Base-by-base conservation (phyloP, 2,329 filamentous ascomycete genomes). In the Colletotrichum theobromicola region DNA sequence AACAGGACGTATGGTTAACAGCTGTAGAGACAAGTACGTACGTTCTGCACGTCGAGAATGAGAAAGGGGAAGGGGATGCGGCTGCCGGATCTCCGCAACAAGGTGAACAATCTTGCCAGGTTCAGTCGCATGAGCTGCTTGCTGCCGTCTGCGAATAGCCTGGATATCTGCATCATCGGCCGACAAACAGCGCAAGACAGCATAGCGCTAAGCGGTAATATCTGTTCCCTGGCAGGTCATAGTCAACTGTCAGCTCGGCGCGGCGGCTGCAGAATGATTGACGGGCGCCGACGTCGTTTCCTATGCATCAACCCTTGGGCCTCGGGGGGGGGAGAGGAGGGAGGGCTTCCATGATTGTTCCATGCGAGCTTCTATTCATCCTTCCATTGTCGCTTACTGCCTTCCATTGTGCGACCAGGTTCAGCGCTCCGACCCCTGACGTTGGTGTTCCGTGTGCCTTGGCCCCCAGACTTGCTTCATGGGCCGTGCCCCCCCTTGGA, bases 321-420 rank as follows among this genome's bases (percentile, higher is more conserved):
- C 42, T 46, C 42, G n/a, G 12, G 32, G 32, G 42, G 9, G 37
- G 37, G 42, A n/a, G 4, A 65, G 42, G n/a, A n/a, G n/a, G n/a
- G n/a, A n/a, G n/a, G n/a, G 68, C 72, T 74, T 74, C 72, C 46
- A 72, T 46, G 55, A 72, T 50, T 72, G 57, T 74, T 74, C 72
- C 62, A 74, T 74, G 68, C 72, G 57, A 24, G 62, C 57, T 62
- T 71, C 70, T 34, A 64, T 53, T 61, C 55, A 70, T 70, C 58
- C 21, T 69, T 65, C 46, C 24, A 58, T 37, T 61, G 55, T 58
- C 26, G 55, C 63, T 69, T 69, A 28, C 15, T 28, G 55, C 63
- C 64, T 69, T 26, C 15, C 21, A 58, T 53, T 64, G 28, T 55
- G 62, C 28, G 21, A 32, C 57, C n/a, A 26, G 30, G 46, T 60